Conservation (phyloP, 192 early-diverging fungal genomes). For the Anaeromyces robustus region DNA sequence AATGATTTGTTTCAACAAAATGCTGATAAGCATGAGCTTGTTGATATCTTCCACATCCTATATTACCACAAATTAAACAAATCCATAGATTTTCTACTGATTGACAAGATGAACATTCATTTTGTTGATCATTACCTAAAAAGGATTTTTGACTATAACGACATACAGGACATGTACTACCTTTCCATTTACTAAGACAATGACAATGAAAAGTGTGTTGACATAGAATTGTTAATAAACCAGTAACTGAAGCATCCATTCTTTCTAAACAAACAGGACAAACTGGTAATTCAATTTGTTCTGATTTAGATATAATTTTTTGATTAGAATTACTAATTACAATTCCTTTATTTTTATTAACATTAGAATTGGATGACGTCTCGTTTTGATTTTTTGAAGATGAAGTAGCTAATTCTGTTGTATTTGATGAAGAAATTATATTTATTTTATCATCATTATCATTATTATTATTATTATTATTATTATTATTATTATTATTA, state of each 20-base stretch:
- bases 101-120: conserved; percentile 62
- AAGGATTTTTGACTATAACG: conserved; percentile 49
- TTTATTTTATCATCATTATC: no score
- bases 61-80: conserved; percentile 86
- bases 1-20: conserved; percentile 64
- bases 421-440: no score
- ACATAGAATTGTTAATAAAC: conserved; percentile 79
- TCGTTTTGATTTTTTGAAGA: conserved; percentile 2
- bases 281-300: conserved; percentile 61
- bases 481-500: conserved; percentile 1
- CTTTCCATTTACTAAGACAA: conserved; percentile 85
- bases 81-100: conserved; percentile 78
- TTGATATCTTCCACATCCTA: conserved; percentile 91
- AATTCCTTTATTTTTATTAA: conserved; percentile 4
- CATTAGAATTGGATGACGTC: no score
- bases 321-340: neutral
- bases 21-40: conserved; percentile 78
- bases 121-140: conserved; percentile 12
- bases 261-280: conserved; percentile 95
- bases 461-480: neutral
- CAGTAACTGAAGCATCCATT: conserved; percentile 79
- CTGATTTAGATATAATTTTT: neutral
- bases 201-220: conserved; percentile 91
- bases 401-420: no score
- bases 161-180: conserved; percentile 76